Conservation (phyloP, 345 rosid genomes). For the Populus pruinosa region DNA sequence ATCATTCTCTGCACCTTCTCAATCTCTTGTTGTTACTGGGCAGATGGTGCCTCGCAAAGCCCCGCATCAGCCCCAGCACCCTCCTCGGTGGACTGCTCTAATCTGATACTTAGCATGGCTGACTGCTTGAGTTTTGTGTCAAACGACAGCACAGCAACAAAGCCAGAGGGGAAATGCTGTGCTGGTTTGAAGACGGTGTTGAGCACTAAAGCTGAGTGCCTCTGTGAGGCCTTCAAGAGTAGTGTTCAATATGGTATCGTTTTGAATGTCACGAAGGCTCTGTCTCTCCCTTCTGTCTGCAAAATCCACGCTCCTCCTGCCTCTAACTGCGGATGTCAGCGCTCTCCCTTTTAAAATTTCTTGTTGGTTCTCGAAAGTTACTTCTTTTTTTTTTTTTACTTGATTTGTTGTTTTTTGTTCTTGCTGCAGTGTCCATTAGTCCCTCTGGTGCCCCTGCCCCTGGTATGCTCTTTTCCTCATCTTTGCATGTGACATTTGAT, state of each 20-base stretch:
- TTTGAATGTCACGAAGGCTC: slow-evolving; percentile 78
- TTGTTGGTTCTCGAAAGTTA: background rate
- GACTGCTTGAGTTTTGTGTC: slow-evolving; percentile 71
- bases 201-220: slow-evolving; percentile 56
- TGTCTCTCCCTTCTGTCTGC: slow-evolving; percentile 72
- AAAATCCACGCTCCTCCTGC: slow-evolving; percentile 68
- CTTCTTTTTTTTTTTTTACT: background rate
- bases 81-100: slow-evolving; percentile 47
- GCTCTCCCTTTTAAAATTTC: background rate
- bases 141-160: slow-evolving; percentile 51
- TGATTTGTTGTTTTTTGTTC: background rate
- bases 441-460: slow-evolving; percentile 24
- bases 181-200: slow-evolving; percentile 70
- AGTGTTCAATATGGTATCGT: slow-evolving; percentile 65
- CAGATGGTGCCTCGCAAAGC: slow-evolving; percentile 17
- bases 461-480: slow-evolving; percentile 5
- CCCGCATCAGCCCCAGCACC: slow-evolving; percentile 39
- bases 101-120: slow-evolving; percentile 55
- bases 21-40: slow-evolving; percentile 13
- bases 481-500: background rate
- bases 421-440: slow-evolving; percentile 40
- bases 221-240: slow-evolving; percentile 74
- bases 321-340: slow-evolving; percentile 61
- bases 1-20: slow-evolving; percentile 4
- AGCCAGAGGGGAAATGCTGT: slow-evolving; percentile 68